Conservation (phyloP, 1,284 basidiomycete genomes). For the Sanghuangporus weigelae region DNA sequence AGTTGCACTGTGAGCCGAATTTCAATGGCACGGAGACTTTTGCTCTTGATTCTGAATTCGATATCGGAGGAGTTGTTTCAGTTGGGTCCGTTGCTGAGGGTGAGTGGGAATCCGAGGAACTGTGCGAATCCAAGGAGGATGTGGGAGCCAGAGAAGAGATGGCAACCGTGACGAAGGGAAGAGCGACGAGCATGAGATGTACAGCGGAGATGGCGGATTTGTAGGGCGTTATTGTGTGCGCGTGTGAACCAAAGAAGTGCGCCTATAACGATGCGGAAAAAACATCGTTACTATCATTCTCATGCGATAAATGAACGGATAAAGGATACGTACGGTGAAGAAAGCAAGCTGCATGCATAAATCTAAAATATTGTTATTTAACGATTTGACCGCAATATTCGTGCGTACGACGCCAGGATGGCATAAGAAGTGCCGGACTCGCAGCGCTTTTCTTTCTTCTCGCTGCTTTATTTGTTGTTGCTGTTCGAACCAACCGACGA, state of each 20-base stretch:
- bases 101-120: neutral
- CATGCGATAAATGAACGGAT: neutral
- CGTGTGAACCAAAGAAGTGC: conserved; percentile 57
- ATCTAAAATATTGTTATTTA: conserved; percentile 46
- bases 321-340: conserved; percentile 56
- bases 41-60: neutral
- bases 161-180: conserved; percentile 37
- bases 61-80: neutral
- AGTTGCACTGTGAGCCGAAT: conserved; percentile 50
- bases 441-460: conserved; percentile 14
- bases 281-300: neutral
- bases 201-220: conserved; percentile 63
- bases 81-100: neutral
- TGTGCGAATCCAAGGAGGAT: conserved; percentile 6
- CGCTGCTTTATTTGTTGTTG: conserved; percentile 15
- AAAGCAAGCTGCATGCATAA: conserved; percentile 56
- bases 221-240: conserved; percentile 55
- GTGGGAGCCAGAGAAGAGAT: conserved; percentile 12
- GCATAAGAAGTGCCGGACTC: conserved; percentile 56
- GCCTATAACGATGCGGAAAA: conserved; percentile 37
- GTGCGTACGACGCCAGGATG: conserved; percentile 76
- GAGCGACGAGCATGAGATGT: conserved; percentile 53
- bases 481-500: conserved; percentile 55
- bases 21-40: conserved; percentile 32
- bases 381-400: conserved; percentile 46